A percentile compares a stretch with the other conserved stretches of the same genome.
phyloP scores from a whole-genome alignment of 169 alveolate genomes.

The Plasmodium knowlesi region DNA sequence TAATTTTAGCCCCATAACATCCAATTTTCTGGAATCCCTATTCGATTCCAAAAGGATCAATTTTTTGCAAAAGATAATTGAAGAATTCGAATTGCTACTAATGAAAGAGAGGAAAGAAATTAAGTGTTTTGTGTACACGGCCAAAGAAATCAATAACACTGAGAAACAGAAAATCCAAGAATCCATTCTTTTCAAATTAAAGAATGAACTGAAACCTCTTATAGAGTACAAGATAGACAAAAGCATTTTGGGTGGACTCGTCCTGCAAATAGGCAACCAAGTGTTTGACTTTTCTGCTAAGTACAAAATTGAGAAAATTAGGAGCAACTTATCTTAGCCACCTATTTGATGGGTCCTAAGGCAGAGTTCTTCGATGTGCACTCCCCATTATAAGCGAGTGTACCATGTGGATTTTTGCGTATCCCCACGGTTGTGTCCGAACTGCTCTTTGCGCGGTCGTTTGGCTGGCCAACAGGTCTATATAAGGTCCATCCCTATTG shows the following conservation, averaged over 20 bases:
- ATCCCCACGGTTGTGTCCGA: not conserved
- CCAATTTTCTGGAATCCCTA: slow-evolving; percentile 52
- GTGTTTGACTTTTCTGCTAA: slow-evolving; percentile 70
- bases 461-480: not conserved
- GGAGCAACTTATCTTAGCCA: slow-evolving; percentile 19
- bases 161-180: slow-evolving; percentile 49
- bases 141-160: slow-evolving; percentile 46
- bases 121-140: slow-evolving; percentile 63
- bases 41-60: slow-evolving; percentile 67
- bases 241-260: slow-evolving; percentile 57
- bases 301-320: slow-evolving; percentile 64
- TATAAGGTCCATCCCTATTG: not conserved
- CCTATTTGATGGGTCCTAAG: not conserved
- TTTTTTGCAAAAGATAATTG: slow-evolving; percentile 43
- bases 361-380: not conserved
- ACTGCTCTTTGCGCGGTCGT: not conserved
- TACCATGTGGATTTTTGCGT: not conserved
- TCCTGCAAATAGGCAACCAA: slow-evolving; percentile 68
- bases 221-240: slow-evolving; percentile 47
- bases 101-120: slow-evolving; percentile 68
- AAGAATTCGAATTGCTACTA: slow-evolving; percentile 64
- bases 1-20: slow-evolving; percentile 43
- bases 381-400: not conserved
- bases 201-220: slow-evolving; percentile 50
- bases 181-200: slow-evolving; percentile 31